Evolutionary conservation across 2,329 filamentous ascomycete species (phyloP).

Genomic region (Ophiostoma fasciatum): DNA sequence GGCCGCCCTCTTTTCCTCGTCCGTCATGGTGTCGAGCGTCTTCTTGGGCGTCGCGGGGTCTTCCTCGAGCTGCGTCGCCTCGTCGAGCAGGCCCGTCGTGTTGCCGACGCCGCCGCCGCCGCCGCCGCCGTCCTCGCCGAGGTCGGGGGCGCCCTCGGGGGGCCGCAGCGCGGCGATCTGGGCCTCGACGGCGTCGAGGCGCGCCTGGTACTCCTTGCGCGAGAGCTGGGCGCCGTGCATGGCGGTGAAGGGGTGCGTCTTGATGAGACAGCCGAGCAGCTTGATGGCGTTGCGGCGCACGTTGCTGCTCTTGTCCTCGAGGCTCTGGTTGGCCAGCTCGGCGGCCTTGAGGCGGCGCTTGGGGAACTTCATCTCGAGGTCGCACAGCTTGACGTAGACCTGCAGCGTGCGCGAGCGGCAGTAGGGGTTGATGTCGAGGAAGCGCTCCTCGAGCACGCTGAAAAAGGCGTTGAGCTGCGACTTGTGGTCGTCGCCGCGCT

Average conservation of each 20-base stretch:
- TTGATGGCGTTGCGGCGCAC: conserved; percentile 93
- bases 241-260: conserved; percentile 85
- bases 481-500: conserved; percentile 83
- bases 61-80: conserved; percentile 62
- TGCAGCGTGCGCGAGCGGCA: conserved; percentile 85
- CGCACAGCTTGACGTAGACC: conserved; percentile 81
- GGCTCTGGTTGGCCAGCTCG: conserved; percentile 72
- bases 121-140: conserved; percentile 44
- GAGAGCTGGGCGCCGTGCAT: conserved; percentile 81
- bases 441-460: conserved; percentile 88
- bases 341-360: conserved; percentile 80
- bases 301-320: conserved; percentile 97
- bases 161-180: conserved; percentile 73
- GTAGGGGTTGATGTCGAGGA: conserved; percentile 93
- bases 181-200: conserved; percentile 67
- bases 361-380: conserved; percentile 90
- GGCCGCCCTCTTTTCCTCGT: conserved; percentile 60
- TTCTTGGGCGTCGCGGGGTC: conserved; percentile 30
- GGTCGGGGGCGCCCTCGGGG: conserved; percentile 55
- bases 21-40: conserved; percentile 45
- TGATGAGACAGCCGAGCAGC: conserved; percentile 71
- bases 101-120: conserved; percentile 27
- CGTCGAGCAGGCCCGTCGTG: conserved; percentile 61
- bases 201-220: conserved; percentile 69
- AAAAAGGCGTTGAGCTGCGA: conserved; percentile 95